Base-by-base conservation (phyloP, 345 rosid species). In the Ceriops decandra region DNA sequence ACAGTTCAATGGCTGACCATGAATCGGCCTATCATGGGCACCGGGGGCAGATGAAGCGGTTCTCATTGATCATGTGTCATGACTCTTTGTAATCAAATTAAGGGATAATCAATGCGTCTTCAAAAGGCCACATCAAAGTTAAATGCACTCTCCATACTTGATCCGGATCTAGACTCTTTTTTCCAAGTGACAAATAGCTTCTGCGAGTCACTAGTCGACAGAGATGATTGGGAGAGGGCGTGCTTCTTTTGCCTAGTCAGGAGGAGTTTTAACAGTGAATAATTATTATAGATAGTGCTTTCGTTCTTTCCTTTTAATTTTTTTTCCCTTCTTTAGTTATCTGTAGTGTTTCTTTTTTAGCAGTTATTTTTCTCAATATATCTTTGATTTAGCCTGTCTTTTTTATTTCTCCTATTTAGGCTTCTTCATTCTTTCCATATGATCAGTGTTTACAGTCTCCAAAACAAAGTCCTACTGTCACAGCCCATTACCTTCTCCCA, bases 21-120 rank as follows among this genome's bases (percentile, higher is more conserved):
- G 80, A 87, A 21, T 86, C 92, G 2, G 90, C 93, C 4, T 83
- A 75, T 63, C 82, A 81, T 59, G 74, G 68, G 61, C 62, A 73
- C 42, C 79, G 92, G 92, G 88, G 83, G 68, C 49, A 74, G 85
- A 72, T 84, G 75, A 83, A 5, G 0, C 42, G 1, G 17, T 32
- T 22, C 54, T 2, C 21, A 58, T 31, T 9, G 6, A 28, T 54
- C 13, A 56, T 24, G 30, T 24, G 24, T 10, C 59, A 22, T 56
- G 30, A 13, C 9, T 56, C 16, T 13, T 13, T 42, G 3, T 42
- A 0, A 42, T 42, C 49, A 42, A 42, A 42, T 42, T 13, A 3
- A 11, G 49, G 49, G 49, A 13, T 13, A 42, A 13, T 42, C 49
- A 42, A 13, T 38, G 15, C 46, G 9, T 38, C 15, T 9, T 38